phyloP scores from a whole-genome alignment of 225 moss, liverwort and hornwort species.

The Thuidium tamariscinum region DNA sequence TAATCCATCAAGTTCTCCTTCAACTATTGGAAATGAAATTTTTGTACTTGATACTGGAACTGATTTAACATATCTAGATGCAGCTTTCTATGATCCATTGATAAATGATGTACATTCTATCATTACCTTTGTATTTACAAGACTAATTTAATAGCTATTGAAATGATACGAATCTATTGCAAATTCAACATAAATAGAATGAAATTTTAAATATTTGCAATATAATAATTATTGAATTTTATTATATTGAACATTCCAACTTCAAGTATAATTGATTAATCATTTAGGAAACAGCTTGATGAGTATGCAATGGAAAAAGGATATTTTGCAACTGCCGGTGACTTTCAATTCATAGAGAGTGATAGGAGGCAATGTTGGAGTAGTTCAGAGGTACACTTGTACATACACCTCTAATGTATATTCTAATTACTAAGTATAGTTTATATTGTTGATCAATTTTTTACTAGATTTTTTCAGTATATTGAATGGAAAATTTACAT shows the following conservation, averaged over 20 bases:
- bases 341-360: not conserved
- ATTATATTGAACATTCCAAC: not conserved
- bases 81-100: not conserved
- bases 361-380: not conserved
- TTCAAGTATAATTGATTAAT: not conserved
- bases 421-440: not conserved
- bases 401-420: no score
- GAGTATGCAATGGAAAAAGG: not conserved
- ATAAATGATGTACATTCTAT: not conserved
- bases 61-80: not conserved
- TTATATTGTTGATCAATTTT: not conserved
- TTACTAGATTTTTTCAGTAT: not conserved
- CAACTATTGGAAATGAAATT: not conserved
- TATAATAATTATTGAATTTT: not conserved
- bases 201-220: not conserved
- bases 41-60: not conserved
- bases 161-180: not conserved
- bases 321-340: not conserved
- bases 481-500: not conserved
- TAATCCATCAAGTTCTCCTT: not conserved
- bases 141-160: not conserved
- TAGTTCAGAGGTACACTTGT: not conserved
- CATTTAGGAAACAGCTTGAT: not conserved
- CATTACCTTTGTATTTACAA: not conserved
- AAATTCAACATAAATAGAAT: not conserved